Evolutionary conservation across 306 rosid species (phyloP).

Genomic region (Cucumis cinereus): DNA sequence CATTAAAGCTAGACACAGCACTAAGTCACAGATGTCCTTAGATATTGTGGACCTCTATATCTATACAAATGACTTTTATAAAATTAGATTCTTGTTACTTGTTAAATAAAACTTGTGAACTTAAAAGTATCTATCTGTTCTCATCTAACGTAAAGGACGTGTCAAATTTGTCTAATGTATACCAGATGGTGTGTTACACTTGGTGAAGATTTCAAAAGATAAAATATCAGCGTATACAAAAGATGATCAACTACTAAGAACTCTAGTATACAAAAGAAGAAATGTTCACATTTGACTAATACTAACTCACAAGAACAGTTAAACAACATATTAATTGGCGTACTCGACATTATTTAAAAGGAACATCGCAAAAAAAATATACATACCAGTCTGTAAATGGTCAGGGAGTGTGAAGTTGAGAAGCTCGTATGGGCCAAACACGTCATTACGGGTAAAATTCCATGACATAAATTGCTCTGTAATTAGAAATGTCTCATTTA

Average conservation of each 20-base stretch:
- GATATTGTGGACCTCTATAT: neutral
- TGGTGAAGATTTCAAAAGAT: neutral
- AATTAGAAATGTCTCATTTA: slow-evolving; percentile 42
- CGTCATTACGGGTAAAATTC: slow-evolving; percentile 31
- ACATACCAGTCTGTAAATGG: slow-evolving; percentile 40
- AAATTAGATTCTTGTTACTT: neutral
- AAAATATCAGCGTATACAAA: neutral
- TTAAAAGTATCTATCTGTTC: neutral
- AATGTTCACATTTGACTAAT: neutral
- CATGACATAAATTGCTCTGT: slow-evolving; percentile 27
- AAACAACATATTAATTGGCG: neutral
- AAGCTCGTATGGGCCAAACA: slow-evolving; percentile 89
- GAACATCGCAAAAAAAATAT: slow-evolving; percentile 7
- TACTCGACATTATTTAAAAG: neutral
- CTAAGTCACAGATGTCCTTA: neutral
- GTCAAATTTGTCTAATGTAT: neutral
- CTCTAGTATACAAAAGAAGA: neutral
- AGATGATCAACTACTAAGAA: neutral
- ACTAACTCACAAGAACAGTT: neutral
- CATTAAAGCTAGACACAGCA: neutral
- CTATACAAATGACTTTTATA: neutral
- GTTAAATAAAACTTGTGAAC: neutral
- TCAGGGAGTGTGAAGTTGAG: slow-evolving; percentile 50
- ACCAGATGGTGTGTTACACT: neutral
- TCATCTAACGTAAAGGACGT: neutral